Conservation (phyloP, 768 basidiomycete genomes). For the Hygrophorus russula region DNA sequence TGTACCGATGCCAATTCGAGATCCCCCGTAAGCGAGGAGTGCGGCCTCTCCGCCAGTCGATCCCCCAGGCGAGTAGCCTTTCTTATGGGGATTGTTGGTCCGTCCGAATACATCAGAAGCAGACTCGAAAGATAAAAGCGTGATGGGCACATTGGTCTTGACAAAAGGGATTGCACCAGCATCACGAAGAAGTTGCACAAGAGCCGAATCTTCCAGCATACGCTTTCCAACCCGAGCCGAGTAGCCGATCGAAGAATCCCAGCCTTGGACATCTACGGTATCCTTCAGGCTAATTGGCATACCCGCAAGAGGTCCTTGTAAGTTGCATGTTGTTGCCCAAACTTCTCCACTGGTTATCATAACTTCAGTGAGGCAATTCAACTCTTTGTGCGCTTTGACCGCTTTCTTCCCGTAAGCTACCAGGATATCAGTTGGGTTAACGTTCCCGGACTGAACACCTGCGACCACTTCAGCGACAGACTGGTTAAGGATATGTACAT, state of each 20-base stretch:
- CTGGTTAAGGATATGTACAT: conserved; percentile 19
- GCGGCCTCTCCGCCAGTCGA: conserved; percentile 62
- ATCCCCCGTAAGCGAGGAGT: conserved; percentile 48
- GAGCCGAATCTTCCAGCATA: conserved; percentile 31
- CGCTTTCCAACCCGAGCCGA: conserved; percentile 38
- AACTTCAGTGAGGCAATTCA: conserved; percentile 49
- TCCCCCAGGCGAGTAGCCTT: conserved; percentile 46
- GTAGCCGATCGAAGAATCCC: conserved; percentile 50
- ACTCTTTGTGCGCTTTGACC: conserved; percentile 31
- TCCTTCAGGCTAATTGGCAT: conserved; percentile 48
- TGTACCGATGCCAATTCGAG: conserved; percentile 53
- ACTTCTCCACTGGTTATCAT: conserved; percentile 30
- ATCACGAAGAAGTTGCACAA: conserved; percentile 41
- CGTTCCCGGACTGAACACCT: conserved; percentile 18
- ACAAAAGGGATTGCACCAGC: conserved; percentile 58
- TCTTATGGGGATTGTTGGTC: conserved; percentile 51
- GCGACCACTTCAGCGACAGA: conserved; percentile 19
- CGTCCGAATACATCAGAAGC: conserved; percentile 39
- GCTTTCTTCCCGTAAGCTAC: conserved; percentile 10
- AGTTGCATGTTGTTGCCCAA: conserved; percentile 20
- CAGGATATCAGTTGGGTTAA: conserved; percentile 19
- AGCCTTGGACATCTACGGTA: conserved; percentile 40
- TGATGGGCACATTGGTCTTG: conserved; percentile 56
- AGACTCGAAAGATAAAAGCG: conserved; percentile 48
- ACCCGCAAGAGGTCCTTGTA: conserved; percentile 34